Conservation (phyloP, 306 rosid species). For the Cucurbita maxima region DNA sequence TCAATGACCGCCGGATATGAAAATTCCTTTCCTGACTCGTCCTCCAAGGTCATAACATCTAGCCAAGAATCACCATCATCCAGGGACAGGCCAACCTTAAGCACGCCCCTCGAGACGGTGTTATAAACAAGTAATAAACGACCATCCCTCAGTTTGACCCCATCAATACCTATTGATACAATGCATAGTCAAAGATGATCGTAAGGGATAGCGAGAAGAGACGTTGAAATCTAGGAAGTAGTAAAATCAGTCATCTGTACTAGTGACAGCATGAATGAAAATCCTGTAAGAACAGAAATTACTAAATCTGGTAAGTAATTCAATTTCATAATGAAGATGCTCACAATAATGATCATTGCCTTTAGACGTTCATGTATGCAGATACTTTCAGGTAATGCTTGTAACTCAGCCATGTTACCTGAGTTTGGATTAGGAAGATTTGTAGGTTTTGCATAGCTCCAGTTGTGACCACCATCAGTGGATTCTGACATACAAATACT, state of each 20-base stretch:
- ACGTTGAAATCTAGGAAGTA: neutral
- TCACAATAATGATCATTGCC: neutral
- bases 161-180: constrained; percentile 56
- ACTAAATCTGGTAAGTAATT: neutral
- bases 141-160: constrained; percentile 77
- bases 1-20: constrained; percentile 92
- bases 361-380: neutral
- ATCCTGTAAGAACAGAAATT: neutral
- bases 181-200: neutral
- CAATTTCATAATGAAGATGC: neutral
- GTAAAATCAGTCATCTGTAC: neutral
- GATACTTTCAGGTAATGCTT: neutral
- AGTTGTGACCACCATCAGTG: constrained; percentile 55
- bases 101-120: constrained; percentile 55
- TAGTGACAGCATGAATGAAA: neutral
- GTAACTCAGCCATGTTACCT: constrained; percentile 30
- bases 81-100: constrained; percentile 60
- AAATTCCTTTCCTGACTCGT: constrained; percentile 49
- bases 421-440: constrained; percentile 91
- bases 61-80: constrained; percentile 88
- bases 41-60: constrained; percentile 63
- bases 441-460: constrained; percentile 63
- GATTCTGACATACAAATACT: constrained; percentile 73
- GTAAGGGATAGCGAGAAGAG: too few species aligned
- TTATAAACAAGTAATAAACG: constrained; percentile 57